Evolutionary conservation across 345 rosid genomes (phyloP).

Genomic region (Populus tremula): DNA sequence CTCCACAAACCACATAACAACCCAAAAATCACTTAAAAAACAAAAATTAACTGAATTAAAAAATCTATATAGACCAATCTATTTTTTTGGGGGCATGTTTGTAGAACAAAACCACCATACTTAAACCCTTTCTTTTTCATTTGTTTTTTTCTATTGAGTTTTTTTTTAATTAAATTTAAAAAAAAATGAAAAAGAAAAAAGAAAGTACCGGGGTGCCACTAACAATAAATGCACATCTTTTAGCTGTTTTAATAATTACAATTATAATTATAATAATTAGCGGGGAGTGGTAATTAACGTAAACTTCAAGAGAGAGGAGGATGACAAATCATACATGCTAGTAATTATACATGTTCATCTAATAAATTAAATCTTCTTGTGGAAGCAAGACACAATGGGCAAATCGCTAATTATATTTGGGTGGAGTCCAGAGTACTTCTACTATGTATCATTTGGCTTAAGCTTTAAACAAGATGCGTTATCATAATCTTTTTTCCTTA

Average conservation of each 20-base stretch:
- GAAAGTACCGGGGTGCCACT: too few species aligned
- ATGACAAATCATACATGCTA: constrained; percentile 2
- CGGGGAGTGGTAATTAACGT: constrained; percentile 7
- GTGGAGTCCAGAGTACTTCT: background rate
- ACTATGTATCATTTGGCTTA: background rate
- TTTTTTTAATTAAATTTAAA: too few species aligned
- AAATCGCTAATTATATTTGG: constrained; percentile 7
- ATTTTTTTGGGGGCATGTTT: too few species aligned
- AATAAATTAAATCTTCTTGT: background rate
- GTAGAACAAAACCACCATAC: accelerated
- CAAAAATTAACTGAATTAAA: too few species aligned
- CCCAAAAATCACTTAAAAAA: too few species aligned
- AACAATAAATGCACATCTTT: too few species aligned
- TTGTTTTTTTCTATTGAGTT: too few species aligned
- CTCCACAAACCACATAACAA: too few species aligned
- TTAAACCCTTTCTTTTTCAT: too few species aligned
- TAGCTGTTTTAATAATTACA: too few species aligned
- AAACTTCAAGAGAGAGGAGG: constrained; percentile 28
- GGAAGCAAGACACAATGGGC: background rate
- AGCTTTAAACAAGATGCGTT: background rate
- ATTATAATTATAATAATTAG: constrained; percentile 1
- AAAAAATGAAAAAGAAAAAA: too few species aligned
- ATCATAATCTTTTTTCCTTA: background rate
- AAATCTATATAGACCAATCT: too few species aligned
- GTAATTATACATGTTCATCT: background rate